phyloP scores from a whole-genome alignment of 2,329 filamentous ascomycete species.

The Xylaria sp. region DNA sequence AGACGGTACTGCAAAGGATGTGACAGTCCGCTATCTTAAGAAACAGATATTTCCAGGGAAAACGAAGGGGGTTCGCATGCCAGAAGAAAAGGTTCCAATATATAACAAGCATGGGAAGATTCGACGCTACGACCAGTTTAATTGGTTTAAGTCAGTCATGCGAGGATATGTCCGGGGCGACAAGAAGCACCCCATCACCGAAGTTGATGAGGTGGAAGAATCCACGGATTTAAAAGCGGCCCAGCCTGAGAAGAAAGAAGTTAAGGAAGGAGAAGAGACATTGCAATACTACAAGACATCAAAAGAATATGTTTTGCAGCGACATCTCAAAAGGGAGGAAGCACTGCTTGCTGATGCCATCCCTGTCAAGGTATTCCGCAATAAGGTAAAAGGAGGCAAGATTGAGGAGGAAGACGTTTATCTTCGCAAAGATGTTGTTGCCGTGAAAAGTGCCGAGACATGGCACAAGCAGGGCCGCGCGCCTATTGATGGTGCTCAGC shows the following conservation, averaged over 20 bases:
- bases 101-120: constrained; percentile 79
- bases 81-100: constrained; percentile 81
- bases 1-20: constrained; percentile 92
- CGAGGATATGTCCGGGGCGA: constrained; percentile 71
- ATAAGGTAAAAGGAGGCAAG: constrained; percentile 78
- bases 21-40: constrained; percentile 90
- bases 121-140: constrained; percentile 77
- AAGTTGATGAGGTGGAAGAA: constrained; percentile 83
- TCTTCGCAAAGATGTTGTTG: constrained; percentile 79
- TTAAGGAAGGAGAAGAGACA: constrained; percentile 81
- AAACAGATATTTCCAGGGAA: constrained; percentile 84
- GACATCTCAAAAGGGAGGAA: constrained; percentile 92
- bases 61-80: constrained; percentile 85
- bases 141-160: constrained; percentile 90
- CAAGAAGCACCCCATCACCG: constrained; percentile 66
- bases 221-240: constrained; percentile 77
- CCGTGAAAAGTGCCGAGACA: constrained; percentile 90
- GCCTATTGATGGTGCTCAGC: constrained; percentile 74
- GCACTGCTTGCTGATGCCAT: constrained; percentile 76
- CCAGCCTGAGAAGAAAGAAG: constrained; percentile 76
- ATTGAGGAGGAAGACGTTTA: constrained; percentile 83
- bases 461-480: constrained; percentile 97
- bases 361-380: constrained; percentile 78
- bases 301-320: constrained; percentile 82
- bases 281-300: constrained; percentile 90